These are phyloP conservation scores for Fusarium staphyleae DNA, from an alignment of 2,329 filamentous ascomycete species.

Conservation along the genomic window DNA sequence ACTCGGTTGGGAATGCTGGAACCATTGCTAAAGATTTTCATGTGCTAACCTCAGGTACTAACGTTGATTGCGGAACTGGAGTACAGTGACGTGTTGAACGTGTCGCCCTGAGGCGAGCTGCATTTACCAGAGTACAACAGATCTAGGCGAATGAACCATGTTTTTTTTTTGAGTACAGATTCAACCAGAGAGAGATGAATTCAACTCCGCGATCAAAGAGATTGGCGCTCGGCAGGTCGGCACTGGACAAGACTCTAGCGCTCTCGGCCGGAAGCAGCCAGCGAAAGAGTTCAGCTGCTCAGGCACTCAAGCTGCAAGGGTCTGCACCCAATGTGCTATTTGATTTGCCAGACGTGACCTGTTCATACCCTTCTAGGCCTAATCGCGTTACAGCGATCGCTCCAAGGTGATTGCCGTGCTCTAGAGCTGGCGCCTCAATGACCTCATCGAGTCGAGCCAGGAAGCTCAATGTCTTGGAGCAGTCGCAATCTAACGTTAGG, in stretches of 20 bases:
- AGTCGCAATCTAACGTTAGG: slow-evolving; percentile 21
- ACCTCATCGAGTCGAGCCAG: slow-evolving; percentile 28
- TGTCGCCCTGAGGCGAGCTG: too few species aligned
- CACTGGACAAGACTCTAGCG: slow-evolving; percentile 27
- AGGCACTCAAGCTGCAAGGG: slow-evolving; percentile 8
- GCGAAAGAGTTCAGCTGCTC: slow-evolving; percentile 20
- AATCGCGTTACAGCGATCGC: slow-evolving; percentile 11
- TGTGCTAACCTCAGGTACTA: too few species aligned
- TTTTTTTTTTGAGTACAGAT: too few species aligned
- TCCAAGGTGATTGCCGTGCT: slow-evolving; percentile 8
- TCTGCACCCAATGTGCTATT: accelerated
- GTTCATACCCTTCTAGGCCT: slow-evolving; percentile 3
- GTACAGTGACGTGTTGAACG: too few species aligned
- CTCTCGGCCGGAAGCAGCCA: slow-evolving; percentile 7
- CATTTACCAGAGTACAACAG: too few species aligned
- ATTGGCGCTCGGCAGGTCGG: slow-evolving; percentile 28
- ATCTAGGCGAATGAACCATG: too few species aligned
- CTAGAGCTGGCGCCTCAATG: slow-evolving; percentile 24
- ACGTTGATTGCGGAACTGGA: too few species aligned
- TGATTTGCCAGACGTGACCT: neutral
- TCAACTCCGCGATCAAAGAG: neutral
- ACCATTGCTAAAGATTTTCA: neutral
- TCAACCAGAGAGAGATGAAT: too few species aligned
- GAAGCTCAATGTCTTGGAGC: slow-evolving; percentile 29
- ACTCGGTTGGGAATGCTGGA: neutral